Base-by-base conservation (phyloP, 2,329 filamentous ascomycete species). In the Claviceps monticola region DNA sequence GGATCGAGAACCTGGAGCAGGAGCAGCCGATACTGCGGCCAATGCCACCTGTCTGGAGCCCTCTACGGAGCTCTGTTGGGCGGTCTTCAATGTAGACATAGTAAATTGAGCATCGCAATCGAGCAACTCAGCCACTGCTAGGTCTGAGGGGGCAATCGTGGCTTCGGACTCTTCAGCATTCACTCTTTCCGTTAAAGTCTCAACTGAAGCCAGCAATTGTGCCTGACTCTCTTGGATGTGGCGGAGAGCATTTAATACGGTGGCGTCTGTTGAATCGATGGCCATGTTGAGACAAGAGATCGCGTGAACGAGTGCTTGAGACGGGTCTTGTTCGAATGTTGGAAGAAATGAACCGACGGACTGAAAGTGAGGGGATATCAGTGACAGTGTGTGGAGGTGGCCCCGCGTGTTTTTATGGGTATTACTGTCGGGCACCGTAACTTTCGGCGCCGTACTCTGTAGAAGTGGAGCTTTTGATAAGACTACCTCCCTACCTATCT, bases 221-320 rank as follows among this genome's bases (percentile, higher is more conserved):
- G 64, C 57, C 55, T 75, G 73, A 16, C 64, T 66, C 51, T 68
- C 62, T 52, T 70, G 67, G 37, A 75, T 71, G 48, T 71, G 65
- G 39, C 64, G 66, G 51, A 74, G 60, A 37, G 61, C 55, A 26
- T 62, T 59, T 44, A 62, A 45, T 51, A 67, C 53, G 17, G 56
- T 57, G 23, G 56, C 39, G 44, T 61, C 57, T 36, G 36, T 16
- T 13, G 44, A 14, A n/a, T 14, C 26, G 26, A 44, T 5, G 29
- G 44, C 39, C 52, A 54, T 51, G 19, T 6, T 45, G 5, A 41
- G 42, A 29, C 4, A 39, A 46, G 19, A 8, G 11, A 5, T 17
- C 26, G 17, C 34, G 14, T 37, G 13, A 16, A 16, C 13, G 19
- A 26, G 29, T 23, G 29, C 17, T 13, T n/a, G 9, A 5, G 29